These are phyloP conservation scores for Aspergillus vadensis DNA, from an alignment of 2,329 filamentous ascomycete genomes.

Conservation along the genomic window DNA sequence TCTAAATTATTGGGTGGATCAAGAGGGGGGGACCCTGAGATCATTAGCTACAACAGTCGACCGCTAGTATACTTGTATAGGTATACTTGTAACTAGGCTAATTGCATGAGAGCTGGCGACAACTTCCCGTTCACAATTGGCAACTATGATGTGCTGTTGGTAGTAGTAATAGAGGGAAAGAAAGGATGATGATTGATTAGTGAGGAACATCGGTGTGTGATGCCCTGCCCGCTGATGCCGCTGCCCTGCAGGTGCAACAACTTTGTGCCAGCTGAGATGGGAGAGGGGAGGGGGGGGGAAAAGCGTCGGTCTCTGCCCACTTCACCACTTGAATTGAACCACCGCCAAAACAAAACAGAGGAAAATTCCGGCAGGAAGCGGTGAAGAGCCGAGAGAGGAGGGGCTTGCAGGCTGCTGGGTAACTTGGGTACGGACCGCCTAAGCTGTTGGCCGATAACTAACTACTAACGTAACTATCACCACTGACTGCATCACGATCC, in stretches of 20 bases:
- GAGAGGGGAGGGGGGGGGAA: background rate
- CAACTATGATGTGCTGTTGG: slow-evolving; percentile 4
- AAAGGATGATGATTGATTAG: background rate
- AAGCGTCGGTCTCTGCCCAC: background rate
- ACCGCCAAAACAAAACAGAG: too few relatives aligned
- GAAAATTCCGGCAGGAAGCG: slow-evolving; percentile 16
- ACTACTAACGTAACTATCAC: background rate
- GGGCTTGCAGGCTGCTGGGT: slow-evolving; percentile 16
- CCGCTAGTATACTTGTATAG: background rate
- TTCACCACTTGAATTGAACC: too few relatives aligned
- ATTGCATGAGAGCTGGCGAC: slow-evolving; percentile 3
- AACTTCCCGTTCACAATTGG: background rate
- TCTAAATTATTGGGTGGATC: slow-evolving; percentile 8
- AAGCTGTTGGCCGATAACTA: slow-evolving; percentile 15
- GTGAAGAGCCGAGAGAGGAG: slow-evolving; percentile 16
- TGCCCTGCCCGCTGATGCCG: slow-evolving; percentile 6
- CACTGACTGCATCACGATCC: slow-evolving; percentile 13
- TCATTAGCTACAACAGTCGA: background rate
- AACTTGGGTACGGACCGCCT: slow-evolving; percentile 18
- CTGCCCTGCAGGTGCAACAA: slow-evolving; percentile 8
- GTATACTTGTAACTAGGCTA: background rate
- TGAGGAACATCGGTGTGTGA: slow-evolving; percentile 6
- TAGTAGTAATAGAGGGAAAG: background rate
- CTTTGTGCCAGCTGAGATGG: background rate
- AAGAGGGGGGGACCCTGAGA: slow-evolving; percentile 5